Evolutionary conservation across 257 asterid species (phyloP), one percentile per base, ranked within the genome.

Genomic region (Schizonepeta tenuifolia): DNA sequence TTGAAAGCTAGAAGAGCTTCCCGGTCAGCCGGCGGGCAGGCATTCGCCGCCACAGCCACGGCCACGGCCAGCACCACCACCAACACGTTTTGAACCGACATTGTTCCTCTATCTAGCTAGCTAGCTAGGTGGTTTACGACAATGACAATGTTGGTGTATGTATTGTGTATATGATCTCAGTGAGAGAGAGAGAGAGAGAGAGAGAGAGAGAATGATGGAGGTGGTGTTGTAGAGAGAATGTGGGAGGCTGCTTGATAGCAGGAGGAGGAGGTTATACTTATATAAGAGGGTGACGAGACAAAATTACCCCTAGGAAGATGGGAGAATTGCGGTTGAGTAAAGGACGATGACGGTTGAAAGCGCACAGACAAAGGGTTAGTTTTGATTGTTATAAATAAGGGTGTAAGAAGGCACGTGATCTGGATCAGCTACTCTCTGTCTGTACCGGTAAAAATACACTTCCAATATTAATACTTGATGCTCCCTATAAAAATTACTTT

Each of bases 11-110:
- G 76, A 26, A 94, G 26, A 0, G 98, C 93, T 53, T 80, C 85
- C 81, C 86, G 81, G 82, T 93, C 98, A 0, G 89, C 73, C 56
- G 96, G 87, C 49, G 79, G 50, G 81, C 97, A 94, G 75, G 87
- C 95, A 20, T 69, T 41, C 9, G 49, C 88, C 65, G 85, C 65
- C 55, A 47, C 12, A 2, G 66, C 20, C 7, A 73, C 58, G 61
- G 66, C 20, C 7, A 73, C 58, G 61, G 85, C 73, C 36, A 85
- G 75, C 5, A 86, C 67, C 55, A 80, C 56, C 3, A 77, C 47
- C 40, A 80, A 26, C 44, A 65, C 53, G 5, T 65, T 40, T 17
- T 74, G 36, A 77, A 73, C 50, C 18, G 55, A 68, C 55, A 57
- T 58, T 83, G 81, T 85, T 38, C 28, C 61, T 50, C 13, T 33